phyloP scores from a whole-genome alignment of 495 filamentous ascomycete genomes.

The Penicillium lividum region DNA sequence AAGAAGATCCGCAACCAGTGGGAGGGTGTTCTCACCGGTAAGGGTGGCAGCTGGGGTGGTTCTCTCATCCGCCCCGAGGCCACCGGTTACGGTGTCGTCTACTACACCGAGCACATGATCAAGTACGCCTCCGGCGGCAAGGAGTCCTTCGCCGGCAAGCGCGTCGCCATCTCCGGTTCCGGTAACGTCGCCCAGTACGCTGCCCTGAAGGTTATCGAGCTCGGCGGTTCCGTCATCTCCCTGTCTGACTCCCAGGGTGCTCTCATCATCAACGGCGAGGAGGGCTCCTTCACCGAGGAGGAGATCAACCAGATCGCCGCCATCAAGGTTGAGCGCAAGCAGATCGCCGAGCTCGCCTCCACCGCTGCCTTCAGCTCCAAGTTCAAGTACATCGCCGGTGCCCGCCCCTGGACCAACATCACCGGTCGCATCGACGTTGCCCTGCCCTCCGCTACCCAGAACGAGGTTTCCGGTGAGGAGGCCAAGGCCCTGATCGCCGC shows the following conservation, averaged over 20 bases:
- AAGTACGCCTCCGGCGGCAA: slow-evolving; percentile 75
- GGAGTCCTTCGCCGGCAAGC: slow-evolving; percentile 87
- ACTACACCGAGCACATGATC: slow-evolving; percentile 98
- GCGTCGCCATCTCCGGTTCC: slow-evolving; percentile 93
- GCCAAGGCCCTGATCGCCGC: slow-evolving; percentile 74
- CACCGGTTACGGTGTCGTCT: slow-evolving; percentile 95
- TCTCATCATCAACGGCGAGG: slow-evolving; percentile 67
- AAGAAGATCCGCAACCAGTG: slow-evolving; percentile 82
- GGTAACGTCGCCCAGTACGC: slow-evolving; percentile 99
- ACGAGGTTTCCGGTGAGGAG: slow-evolving; percentile 91
- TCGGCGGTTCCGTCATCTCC: slow-evolving; percentile 88
- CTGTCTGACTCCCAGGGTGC: slow-evolving; percentile 91
- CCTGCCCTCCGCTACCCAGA: slow-evolving; percentile 93
- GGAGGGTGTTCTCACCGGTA: slow-evolving; percentile 95
- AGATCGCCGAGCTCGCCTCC: slow-evolving; percentile 67
- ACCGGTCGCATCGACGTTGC: slow-evolving; percentile 80
- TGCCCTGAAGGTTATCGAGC: slow-evolving; percentile 94
- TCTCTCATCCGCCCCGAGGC: slow-evolving; percentile 95
- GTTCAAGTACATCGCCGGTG: slow-evolving; percentile 87
- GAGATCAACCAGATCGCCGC: slow-evolving; percentile 75
- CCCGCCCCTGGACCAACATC: slow-evolving; percentile 87
- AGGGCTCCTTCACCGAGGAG: slow-evolving; percentile 66
- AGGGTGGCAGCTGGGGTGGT: slow-evolving; percentile 91
- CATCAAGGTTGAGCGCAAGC: slow-evolving; percentile 84
- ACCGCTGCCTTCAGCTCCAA: slow-evolving; percentile 55